A percentile compares a stretch with the other conserved stretches of the same genome.
These are phyloP conservation scores for Isabelozyma rhagii DNA, from an alignment of 805 yeast species.

Conservation along the genomic window DNA sequence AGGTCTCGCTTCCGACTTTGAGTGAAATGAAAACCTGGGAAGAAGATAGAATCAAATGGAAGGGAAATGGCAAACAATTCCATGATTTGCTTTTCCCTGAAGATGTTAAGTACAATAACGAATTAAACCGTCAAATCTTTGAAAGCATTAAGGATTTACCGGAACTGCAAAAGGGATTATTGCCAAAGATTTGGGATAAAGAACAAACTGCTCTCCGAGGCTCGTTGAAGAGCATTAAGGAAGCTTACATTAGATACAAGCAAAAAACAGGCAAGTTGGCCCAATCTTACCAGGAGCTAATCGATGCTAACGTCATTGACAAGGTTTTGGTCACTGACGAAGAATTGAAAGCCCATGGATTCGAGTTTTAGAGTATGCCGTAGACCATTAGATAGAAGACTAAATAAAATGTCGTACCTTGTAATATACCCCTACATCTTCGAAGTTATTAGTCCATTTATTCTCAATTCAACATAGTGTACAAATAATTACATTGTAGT, in stretches of 20 bases:
- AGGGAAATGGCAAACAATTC: constrained; percentile 14
- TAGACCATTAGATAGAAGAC: too few relatives aligned
- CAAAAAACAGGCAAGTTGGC: constrained; percentile 39
- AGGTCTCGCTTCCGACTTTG: constrained; percentile 30
- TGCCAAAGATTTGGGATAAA: constrained; percentile 53
- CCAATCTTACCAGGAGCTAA: constrained; percentile 33
- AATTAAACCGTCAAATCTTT: constrained; percentile 20
- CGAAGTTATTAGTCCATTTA: too few relatives aligned
- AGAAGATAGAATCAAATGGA: constrained; percentile 14
- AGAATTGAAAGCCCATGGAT: constrained; percentile 12
- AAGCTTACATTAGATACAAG: constrained; percentile 38
- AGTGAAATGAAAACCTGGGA: constrained; percentile 31
- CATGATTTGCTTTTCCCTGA: constrained; percentile 46
- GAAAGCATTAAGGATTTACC: constrained; percentile 4
- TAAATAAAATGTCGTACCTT: too few relatives aligned
- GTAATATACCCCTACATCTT: too few relatives aligned
- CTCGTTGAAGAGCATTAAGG: constrained; percentile 42
- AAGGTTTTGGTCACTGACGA: constrained; percentile 12
- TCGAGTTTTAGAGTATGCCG: constrained; percentile 1
- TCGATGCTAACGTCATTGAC: constrained; percentile 30
- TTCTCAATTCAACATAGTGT: too few relatives aligned
- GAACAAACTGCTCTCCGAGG: constrained; percentile 42
- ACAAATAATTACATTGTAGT: too few relatives aligned
- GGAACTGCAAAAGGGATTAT: constrained; percentile 30
- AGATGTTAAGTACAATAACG: constrained; percentile 56